These are phyloP conservation scores for Lipomyces oligophaga DNA, from an alignment of 805 yeast genomes.

Conservation along the genomic window DNA sequence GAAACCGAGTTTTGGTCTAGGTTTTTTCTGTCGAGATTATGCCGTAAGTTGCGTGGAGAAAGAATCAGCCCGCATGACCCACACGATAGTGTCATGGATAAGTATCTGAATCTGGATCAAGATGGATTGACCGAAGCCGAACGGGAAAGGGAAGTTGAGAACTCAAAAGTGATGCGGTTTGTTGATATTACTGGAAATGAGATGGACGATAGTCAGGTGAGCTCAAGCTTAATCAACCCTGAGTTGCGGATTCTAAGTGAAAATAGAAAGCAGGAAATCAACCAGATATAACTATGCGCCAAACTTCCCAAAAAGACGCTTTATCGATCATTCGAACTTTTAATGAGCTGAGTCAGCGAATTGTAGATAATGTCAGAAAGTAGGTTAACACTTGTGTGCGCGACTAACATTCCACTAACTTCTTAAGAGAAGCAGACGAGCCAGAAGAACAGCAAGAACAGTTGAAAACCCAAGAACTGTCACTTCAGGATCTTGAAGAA, in stretches of 20 bases:
- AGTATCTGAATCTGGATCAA: constrained; percentile 68
- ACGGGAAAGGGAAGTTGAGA: constrained; percentile 19
- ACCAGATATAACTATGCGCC: constrained; percentile 85
- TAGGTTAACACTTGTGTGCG: neutral
- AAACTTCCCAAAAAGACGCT: constrained; percentile 62
- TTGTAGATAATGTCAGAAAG: constrained; percentile 46
- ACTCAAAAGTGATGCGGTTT: constrained; percentile 57
- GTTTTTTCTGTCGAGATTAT: constrained; percentile 85
- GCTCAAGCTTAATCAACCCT: neutral
- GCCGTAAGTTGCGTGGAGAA: constrained; percentile 86
- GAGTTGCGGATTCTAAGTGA: neutral
- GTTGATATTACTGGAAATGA: constrained; percentile 78
- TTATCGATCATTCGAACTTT: constrained; percentile 76
- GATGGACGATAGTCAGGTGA: constrained; percentile 47
- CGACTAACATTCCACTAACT: constrained; percentile 1
- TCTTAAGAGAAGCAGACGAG: constrained; percentile 22
- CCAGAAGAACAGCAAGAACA: constrained; percentile 32
- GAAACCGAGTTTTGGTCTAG: constrained; percentile 97
- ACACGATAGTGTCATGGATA: constrained; percentile 81
- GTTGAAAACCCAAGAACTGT: constrained; percentile 14
- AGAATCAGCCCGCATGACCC: constrained; percentile 68
- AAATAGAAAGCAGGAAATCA: constrained; percentile 54
- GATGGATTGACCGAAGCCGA: constrained; percentile 43
- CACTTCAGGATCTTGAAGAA: constrained; percentile 18
- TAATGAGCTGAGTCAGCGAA: constrained; percentile 80